Base-by-base conservation (phyloP, 768 basidiomycete species). In the Mycena galericulata region DNA sequence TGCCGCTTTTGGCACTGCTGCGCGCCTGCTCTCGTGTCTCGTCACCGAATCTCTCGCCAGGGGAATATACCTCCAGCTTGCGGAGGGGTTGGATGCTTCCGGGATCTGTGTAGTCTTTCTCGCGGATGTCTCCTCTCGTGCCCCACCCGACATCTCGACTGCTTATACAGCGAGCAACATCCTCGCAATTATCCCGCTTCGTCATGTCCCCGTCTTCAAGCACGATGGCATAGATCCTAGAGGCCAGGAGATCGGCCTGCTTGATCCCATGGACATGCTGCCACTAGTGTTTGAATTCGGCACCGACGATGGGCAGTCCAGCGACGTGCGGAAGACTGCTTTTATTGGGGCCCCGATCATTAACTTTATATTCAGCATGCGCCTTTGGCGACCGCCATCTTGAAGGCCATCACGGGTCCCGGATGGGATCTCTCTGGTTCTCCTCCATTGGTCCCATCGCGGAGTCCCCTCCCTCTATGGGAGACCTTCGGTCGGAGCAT, bases 201-300 rank as follows among this genome's bases (percentile, higher is more conserved):
- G 76, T 24, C 77, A 86, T 67, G 69, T 80, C 29, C 88, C 88
- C 20, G 75, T 89, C 17, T 82, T 87, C 72, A 83, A 81, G 65
- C 77, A 80, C 57, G 79, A 80, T 60, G 71, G 68, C 17, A 57
- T 72, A 12, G 76, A 80, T 40, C 54, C 68, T 15, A 73, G 75
- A 51, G 78, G 76, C n/a, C 77, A 70, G 30, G 81, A 81, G 67
- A 86, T 88, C 26, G 83, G 83, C 7, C 77, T 88, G 12, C 77
- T 89, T 26, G 87, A 89, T 75, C 88, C 87, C 32, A 74, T 86
- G 49, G 88, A 89, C 73, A 87, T 88, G 85, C 57, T 82, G 62
- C 83, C 86, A 2, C 53, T 82, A 22, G 79, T 86, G 40, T 81
- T 85, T 62, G 80, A 81, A 65, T 70, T 69, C 17, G 43, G 57